Conservation (phyloP, 306 rosid species). For the Ormosia emarginata region DNA sequence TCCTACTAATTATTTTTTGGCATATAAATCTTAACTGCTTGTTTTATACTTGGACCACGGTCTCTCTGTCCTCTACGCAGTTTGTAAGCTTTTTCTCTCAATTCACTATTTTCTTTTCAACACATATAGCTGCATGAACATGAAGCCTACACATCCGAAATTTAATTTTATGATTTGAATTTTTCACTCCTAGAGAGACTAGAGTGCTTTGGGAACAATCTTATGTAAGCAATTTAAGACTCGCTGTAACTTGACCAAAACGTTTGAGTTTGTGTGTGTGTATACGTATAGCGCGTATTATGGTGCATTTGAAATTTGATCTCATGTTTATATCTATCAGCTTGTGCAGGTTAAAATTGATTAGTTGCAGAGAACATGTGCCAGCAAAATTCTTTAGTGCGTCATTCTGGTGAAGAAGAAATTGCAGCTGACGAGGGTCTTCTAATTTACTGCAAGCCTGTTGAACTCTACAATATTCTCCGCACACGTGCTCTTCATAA, state of each 20-base stretch:
- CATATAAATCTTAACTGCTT: too few species aligned
- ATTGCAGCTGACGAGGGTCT: constrained; percentile 77
- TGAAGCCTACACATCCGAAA: too few species aligned
- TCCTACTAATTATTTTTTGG: too few species aligned
- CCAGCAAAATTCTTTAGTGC: constrained; percentile 60
- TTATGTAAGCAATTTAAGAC: not conserved
- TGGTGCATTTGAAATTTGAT: not conserved
- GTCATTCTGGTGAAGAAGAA: constrained; percentile 62
- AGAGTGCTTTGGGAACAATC: not conserved
- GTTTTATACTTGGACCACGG: too few species aligned
- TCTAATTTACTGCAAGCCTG: constrained; percentile 87
- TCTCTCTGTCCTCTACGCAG: too few species aligned
- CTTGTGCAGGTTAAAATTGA: constrained; percentile 16
- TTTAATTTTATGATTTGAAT: too few species aligned
- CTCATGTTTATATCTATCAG: not conserved
- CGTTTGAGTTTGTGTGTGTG: not conserved
- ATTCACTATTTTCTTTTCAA: not conserved
- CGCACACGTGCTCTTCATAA: constrained; percentile 61
- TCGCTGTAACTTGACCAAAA: not conserved
- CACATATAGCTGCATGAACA: too few species aligned
- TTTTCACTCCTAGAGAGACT: not conserved
- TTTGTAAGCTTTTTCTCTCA: too few species aligned
- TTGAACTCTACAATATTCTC: constrained; percentile 91
- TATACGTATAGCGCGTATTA: not conserved
- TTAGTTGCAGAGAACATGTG: constrained; percentile 53